Base-by-base conservation (phyloP, 148 eudicot species). In the Cornus kousa region DNA sequence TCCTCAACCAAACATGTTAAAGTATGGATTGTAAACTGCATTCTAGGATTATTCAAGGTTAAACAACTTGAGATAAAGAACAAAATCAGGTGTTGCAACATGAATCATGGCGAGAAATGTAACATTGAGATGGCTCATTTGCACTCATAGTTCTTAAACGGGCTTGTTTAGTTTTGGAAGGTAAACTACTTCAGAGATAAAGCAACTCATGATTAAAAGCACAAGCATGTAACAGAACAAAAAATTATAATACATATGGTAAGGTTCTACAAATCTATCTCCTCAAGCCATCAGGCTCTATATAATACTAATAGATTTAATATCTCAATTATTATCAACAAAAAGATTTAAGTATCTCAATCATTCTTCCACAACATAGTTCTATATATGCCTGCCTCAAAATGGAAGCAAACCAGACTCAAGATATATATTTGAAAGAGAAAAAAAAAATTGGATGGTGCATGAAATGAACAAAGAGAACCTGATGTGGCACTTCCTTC, bases 401-500 rank as follows among this genome's bases (percentile, higher is more conserved):
- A 76, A 67, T 24, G 10, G 48, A 43, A 53, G 46, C 67, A 77
- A 77, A 43, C 65, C 22, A 32, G 68, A 23, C 55, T 48, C 24
- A 40, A 53, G 5, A 53, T 53, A 53, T 12, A 53, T 53, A 35
- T 35, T 35, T 35, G 37, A 35, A 35, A 35, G 0, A 28, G 28
- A 28, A 28, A 28, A 28, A 28, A 62, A 62, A 62, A 17, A 5
- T 5, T 3, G 66, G 20, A 62, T 5, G 22, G 19, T 17, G 19
- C 23, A 28, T 28, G 28, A 28, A 28, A 28, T 28, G 28, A 28
- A 28, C 28, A 73, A 23, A 70, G 70, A 55, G 20, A 81, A 95
- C 99, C 94, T 91, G 92, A 79, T 80, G 84, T 77, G 93, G 89
- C 53, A 93, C 24, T 68, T 79, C 89, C 80, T 68, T 84, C 74